These are phyloP conservation scores for Entomortierella lignicola DNA, from an alignment of 192 early-diverging fungal species.

Conservation along the genomic window DNA sequence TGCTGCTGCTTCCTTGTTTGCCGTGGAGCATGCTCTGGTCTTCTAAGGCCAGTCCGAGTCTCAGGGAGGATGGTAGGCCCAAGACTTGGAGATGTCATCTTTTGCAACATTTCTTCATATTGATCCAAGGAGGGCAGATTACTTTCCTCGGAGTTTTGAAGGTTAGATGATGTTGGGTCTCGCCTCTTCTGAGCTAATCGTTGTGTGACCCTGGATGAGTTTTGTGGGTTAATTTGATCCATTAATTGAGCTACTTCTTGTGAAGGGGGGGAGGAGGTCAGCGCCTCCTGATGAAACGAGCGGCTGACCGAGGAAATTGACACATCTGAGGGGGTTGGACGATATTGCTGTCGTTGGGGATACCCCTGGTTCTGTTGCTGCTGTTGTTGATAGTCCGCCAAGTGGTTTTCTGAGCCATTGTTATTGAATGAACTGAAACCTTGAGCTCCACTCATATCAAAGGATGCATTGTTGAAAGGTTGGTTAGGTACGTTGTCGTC, in stretches of 20 bases:
- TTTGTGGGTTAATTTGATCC: conserved; percentile 14
- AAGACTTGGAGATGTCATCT: conserved; percentile 25
- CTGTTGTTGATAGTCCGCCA: conserved; percentile 9
- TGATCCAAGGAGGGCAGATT: conserved; percentile 35
- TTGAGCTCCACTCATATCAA: background rate
- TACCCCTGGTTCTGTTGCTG: conserved; percentile 15
- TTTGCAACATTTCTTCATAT: conserved; percentile 47
- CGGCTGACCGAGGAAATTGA: conserved; percentile 14
- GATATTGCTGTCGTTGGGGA: conserved; percentile 14
- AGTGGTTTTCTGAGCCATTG: too few relatives aligned
- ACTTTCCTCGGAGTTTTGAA: background rate
- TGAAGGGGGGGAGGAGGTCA: background rate
- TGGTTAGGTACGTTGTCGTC: conserved; percentile 12
- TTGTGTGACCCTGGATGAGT: conserved; percentile 13
- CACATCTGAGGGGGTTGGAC: conserved; percentile 8
- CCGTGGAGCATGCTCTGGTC: conserved; percentile 19
- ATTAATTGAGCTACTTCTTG: conserved; percentile 17
- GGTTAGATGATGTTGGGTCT: conserved; percentile 2
- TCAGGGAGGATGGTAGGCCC: background rate
- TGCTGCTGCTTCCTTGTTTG: conserved; percentile 17
- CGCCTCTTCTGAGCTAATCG: conserved; percentile 12
- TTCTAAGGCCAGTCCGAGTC: conserved; percentile 1
- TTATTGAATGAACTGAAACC: too few relatives aligned
- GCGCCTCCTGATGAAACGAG: conserved; percentile 4
- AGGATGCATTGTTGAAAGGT: background rate